phyloP scores from a whole-genome alignment of 73 alveolate species.

The Diophrys appendiculata region DNA sequence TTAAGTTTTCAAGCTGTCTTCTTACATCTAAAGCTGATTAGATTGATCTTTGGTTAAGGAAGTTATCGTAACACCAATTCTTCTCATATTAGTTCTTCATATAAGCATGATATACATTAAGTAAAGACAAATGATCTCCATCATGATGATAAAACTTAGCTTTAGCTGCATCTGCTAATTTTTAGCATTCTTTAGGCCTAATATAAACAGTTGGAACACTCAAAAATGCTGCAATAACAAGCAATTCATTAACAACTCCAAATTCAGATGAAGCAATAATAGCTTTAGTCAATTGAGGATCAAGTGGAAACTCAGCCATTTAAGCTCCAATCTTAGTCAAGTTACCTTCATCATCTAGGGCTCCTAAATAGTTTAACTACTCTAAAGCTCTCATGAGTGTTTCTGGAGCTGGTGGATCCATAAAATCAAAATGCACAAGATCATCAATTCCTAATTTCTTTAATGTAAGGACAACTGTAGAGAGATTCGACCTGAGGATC shows the following conservation, averaged over 20 bases:
- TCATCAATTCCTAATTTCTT: conserved; percentile 92
- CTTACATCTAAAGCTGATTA: conserved; percentile 92
- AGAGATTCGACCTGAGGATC: conserved; percentile 94
- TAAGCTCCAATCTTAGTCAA: conserved; percentile 94
- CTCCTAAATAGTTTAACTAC: conserved; percentile 95
- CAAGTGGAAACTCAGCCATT: conserved; percentile 98
- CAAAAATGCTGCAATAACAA: conserved; percentile 93
- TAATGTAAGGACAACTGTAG: conserved; percentile 89
- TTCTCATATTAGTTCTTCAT: conserved; percentile 83
- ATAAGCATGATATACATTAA: conserved; percentile 93
- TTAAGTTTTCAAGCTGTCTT: conserved; percentile 66
- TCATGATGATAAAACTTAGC: conserved; percentile 95
- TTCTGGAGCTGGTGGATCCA: conserved; percentile 99
- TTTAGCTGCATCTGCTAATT: conserved; percentile 98
- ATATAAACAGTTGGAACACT: conserved; percentile 93
- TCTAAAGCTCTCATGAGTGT: conserved; percentile 99
- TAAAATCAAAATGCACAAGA: conserved; percentile 98
- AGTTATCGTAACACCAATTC: conserved; percentile 97
- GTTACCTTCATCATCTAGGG: conserved; percentile 98
- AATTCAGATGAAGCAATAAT: conserved; percentile 87
- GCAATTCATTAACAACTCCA: conserved; percentile 93
- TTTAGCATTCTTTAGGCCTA: conserved; percentile 87
- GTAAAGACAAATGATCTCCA: conserved; percentile 98
- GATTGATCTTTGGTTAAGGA: conserved; percentile 88
- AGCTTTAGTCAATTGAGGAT: conserved; percentile 96